phyloP scores from a whole-genome alignment of 169 alveolate genomes.

The Hepatocystis sp. region DNA sequence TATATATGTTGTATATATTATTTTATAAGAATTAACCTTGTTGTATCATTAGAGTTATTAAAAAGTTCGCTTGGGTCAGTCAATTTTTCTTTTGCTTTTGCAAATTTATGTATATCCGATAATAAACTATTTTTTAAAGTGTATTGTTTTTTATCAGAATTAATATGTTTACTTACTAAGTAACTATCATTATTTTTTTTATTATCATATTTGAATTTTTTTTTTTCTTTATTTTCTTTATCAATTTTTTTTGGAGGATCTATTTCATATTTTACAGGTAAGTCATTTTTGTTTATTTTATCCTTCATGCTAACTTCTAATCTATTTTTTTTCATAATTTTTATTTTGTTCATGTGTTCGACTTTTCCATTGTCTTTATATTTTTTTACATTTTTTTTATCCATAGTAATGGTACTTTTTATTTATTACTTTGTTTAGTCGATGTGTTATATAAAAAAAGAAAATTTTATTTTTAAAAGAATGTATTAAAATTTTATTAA shows the following conservation, averaged over 20 bases:
- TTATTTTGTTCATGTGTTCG: slow-evolving; percentile 36
- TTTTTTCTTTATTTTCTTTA: slow-evolving; percentile 54
- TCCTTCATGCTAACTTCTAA: slow-evolving; percentile 22
- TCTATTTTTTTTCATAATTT: slow-evolving; percentile 40
- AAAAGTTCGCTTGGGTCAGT: not conserved
- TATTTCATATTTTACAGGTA: slow-evolving; percentile 6
- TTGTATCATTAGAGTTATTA: slow-evolving; percentile 10
- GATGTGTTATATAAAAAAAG: too few species aligned
- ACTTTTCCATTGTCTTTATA: slow-evolving; percentile 35
- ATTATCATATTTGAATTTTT: slow-evolving; percentile 15
- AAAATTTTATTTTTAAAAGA: too few species aligned
- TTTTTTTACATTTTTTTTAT: slow-evolving; percentile 26
- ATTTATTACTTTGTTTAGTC: too few species aligned
- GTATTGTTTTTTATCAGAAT: slow-evolving; percentile 40
- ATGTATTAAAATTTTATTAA: too few species aligned
- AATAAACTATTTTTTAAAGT: slow-evolving; percentile 28
- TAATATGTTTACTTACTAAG: not conserved
- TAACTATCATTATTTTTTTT: slow-evolving; percentile 33
- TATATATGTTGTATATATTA: not conserved
- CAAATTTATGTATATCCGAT: slow-evolving; percentile 1
- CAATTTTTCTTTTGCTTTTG: slow-evolving; percentile 10
- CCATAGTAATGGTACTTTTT: slow-evolving; percentile 18
- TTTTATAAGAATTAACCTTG: slow-evolving; percentile 30
- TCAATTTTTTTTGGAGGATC: slow-evolving; percentile 27
- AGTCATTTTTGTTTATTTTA: slow-evolving; percentile 21